phyloP scores from a whole-genome alignment of 805 yeast species.

The Cyberlindnera bimundalis region DNA sequence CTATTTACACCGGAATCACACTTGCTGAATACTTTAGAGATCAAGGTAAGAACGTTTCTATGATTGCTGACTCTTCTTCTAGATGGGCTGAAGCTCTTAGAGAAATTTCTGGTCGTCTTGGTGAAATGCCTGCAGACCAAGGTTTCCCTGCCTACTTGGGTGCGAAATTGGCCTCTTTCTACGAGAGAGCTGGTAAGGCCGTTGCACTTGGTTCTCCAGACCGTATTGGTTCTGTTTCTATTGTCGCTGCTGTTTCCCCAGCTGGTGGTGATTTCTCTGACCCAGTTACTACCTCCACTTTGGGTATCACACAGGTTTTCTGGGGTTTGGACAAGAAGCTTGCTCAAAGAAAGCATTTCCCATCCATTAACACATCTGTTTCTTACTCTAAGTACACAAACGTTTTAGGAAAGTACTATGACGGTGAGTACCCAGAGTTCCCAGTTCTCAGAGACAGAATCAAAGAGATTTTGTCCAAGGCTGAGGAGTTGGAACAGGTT shows the following conservation, averaged over 20 bases:
- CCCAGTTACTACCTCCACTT: constrained; percentile 97
- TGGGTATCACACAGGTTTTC: constrained; percentile 99
- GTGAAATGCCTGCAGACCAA: constrained; percentile 99
- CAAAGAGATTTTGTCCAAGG: constrained; percentile 91
- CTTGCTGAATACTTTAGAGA: constrained; percentile 99
- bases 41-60: constrained; percentile 97
- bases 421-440: constrained; percentile 83
- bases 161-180: constrained; percentile 97
- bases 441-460: constrained; percentile 86
- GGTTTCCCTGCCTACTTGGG: constrained; percentile 99
- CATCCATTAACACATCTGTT: constrained; percentile 93
- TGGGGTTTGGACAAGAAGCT: constrained; percentile 99
- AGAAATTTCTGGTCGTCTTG: constrained; percentile 99
- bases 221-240: constrained; percentile 97
- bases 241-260: constrained; percentile 99
- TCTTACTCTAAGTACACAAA: constrained; percentile 96
- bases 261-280: constrained; percentile 99
- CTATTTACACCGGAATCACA: constrained; percentile 98
- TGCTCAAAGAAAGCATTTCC: constrained; percentile 99
- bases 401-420: constrained; percentile 83
- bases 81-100: constrained; percentile 99
- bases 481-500: constrained; percentile 98
- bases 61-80: constrained; percentile 99
- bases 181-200: constrained; percentile 99
- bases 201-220: constrained; percentile 94